Base-by-base conservation (phyloP, 2,329 filamentous ascomycete species). In the Cladophialophora exuberans region DNA sequence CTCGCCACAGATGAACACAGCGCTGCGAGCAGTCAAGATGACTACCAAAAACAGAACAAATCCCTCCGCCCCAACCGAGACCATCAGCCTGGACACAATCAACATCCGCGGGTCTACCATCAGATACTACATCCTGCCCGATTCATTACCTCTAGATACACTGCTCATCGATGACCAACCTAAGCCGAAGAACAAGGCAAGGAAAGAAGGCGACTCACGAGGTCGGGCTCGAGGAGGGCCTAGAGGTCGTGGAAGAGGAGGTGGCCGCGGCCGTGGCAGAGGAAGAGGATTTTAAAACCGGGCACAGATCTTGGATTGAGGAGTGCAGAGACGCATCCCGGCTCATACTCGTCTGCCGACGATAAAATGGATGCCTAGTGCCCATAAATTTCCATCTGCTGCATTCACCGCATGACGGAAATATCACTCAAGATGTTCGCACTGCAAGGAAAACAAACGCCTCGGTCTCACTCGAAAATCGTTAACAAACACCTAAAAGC, bases 161-260 rank as follows among this genome's bases (percentile, higher is more conserved):
- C 83, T 99, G 49, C 83, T 99, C 60, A 91, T 99, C 65, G 94
- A 99, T 72, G 94, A 99, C 76, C 86, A 90, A 67, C 91, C 93
- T 47, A 99, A 99, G 81, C 93, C 94, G 59, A 97, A 97, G 88
- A 99, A 99, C 79, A 99, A 99, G 85, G 93, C 94, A 22, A 85
- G 93, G 70, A 99, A 99, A 82, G 75, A 76, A 75, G 79, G 39
- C 70, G 77, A 42, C 33, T 73, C 79, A 31, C 72, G 79, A 38
- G 72, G 75, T 35, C 64, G 79, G 23, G 72, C 70, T 15, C 57
- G 69, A 35, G 72, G 76, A 52, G 71, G 80, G 28, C 62, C 66
- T 17, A 71, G 76, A 57, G 71, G 80, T 33, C 79, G 84, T 56
- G 78, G 80, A 26, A 70, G 80, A 45, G 78, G 81, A 11, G 72